These are phyloP conservation scores for Lycium barbarum DNA, from an alignment of 257 asterid species.

Conservation along the genomic window DNA sequence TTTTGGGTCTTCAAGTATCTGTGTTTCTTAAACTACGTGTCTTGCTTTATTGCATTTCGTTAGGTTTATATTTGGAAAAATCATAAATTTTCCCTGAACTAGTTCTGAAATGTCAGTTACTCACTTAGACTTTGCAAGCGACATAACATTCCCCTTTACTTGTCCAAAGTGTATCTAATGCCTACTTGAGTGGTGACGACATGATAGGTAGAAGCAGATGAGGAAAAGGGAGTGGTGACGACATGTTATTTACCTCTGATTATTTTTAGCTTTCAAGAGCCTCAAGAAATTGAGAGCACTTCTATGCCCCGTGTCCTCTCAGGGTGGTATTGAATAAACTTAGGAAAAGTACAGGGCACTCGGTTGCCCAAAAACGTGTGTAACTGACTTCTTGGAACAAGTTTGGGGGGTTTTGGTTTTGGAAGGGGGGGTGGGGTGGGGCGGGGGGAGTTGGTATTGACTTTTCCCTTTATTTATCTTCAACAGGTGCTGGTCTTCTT, in stretches of 20 bases:
- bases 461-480: not conserved
- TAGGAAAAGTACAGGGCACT: not conserved
- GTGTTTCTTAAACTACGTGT: not conserved
- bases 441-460: not conserved
- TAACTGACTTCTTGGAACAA: not conserved
- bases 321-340: not conserved
- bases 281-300: not conserved
- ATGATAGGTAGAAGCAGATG: not conserved
- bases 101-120: not conserved
- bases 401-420: not conserved
- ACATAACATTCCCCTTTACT: not conserved
- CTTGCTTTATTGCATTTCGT: not conserved
- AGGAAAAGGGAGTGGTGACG: not conserved
- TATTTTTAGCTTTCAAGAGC: not conserved
- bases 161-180: not conserved
- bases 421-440: not conserved
- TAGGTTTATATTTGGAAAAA: not conserved
- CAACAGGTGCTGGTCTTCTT: constrained; percentile 7
- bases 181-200: not conserved
- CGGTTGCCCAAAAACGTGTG: not conserved
- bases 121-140: not conserved
- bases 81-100: not conserved
- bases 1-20: not conserved
- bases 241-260: not conserved
- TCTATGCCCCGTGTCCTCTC: not conserved